Evolutionary conservation across 352 stramenopile species (phyloP).

Genomic region (Phytopythium montanum): DNA sequence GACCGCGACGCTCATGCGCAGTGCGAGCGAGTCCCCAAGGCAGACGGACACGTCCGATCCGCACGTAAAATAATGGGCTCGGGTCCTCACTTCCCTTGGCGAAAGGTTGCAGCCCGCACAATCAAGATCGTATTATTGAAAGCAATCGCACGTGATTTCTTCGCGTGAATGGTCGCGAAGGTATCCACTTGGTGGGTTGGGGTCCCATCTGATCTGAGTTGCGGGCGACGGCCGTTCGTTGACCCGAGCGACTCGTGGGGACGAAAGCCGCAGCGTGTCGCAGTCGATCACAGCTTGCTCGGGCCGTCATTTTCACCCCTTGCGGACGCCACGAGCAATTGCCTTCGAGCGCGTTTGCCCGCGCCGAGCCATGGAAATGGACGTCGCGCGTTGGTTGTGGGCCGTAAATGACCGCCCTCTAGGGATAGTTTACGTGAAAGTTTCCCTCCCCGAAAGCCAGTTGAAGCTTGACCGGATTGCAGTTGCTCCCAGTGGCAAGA

Average conservation of each 20-base stretch:
- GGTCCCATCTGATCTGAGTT: background rate
- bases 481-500: constrained; percentile 2
- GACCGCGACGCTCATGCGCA: background rate
- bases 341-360: background rate
- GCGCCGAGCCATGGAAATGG: too few species aligned
- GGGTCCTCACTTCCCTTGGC: too few species aligned
- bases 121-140: too few species aligned
- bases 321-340: background rate
- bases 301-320: background rate
- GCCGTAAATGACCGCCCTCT: background rate
- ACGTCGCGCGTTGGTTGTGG: background rate
- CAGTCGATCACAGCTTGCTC: background rate
- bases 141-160: background rate
- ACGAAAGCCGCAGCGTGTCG: background rate
- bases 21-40: too few species aligned
- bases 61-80: too few species aligned
- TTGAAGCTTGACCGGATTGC: background rate
- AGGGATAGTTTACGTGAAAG: too few species aligned
- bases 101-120: too few species aligned
- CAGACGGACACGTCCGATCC: too few species aligned
- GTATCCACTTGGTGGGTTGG: background rate
- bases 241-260: background rate
- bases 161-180: too few species aligned
- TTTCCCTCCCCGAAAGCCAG: background rate
- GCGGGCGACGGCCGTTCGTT: background rate